phyloP scores from a whole-genome alignment of 2,329 filamentous ascomycete species.

The Fusarium nematophilum region DNA sequence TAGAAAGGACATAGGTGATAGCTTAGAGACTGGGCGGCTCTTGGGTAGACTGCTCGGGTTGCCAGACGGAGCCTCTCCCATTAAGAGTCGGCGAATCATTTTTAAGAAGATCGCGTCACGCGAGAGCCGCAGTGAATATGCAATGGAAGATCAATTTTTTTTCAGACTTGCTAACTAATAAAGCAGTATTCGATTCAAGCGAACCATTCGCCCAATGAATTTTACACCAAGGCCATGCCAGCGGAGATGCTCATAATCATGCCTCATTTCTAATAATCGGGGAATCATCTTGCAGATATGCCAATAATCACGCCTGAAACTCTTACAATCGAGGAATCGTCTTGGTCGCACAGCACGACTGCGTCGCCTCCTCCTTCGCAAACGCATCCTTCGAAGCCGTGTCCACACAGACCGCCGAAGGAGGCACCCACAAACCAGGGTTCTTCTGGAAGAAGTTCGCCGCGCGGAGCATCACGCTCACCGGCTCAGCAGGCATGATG shows the following conservation, averaged over 20 bases:
- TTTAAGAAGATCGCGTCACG: too few species aligned
- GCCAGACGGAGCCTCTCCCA: too few species aligned
- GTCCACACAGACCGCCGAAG: conserved; percentile 51
- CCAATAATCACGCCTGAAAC: too few species aligned
- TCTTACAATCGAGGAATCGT: too few species aligned
- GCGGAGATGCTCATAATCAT: not conserved
- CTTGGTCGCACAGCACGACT: conserved; percentile 39
- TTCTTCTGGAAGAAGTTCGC: conserved; percentile 86
- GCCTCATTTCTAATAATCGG: conserved; percentile 10
- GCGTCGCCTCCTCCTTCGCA: conserved; percentile 24
- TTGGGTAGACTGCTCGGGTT: too few species aligned
- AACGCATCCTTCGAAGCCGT: conserved; percentile 38
- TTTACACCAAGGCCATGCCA: conserved; percentile 3
- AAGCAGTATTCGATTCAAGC: too few species aligned
- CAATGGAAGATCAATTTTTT: not conserved
- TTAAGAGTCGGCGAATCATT: too few species aligned
- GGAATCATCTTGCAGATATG: conserved; percentile 11
- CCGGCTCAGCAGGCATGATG: conserved; percentile 89
- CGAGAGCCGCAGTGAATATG: too few species aligned
- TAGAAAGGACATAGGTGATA: too few species aligned
- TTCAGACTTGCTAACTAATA: conserved; percentile 18
- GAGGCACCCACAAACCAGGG: conserved; percentile 83
- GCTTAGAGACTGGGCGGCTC: too few species aligned
- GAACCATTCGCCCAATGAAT: too few species aligned
- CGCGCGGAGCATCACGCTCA: conserved; percentile 82